These are phyloP conservation scores for Diutina ranongensis DNA, from an alignment of 1,139 yeast species.

Conservation along the genomic window DNA sequence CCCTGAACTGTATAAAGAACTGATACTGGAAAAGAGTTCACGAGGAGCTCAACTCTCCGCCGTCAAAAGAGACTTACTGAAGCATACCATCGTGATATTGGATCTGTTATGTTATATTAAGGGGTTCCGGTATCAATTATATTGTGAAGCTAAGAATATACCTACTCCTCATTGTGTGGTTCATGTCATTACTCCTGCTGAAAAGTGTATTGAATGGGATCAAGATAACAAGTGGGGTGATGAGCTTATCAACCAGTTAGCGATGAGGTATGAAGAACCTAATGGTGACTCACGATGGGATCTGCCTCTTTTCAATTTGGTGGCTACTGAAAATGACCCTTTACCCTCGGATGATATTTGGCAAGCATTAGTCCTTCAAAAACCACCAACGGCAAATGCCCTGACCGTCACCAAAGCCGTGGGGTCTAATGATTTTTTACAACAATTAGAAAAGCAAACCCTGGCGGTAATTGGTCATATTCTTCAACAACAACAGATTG, in stretches of 20 bases:
- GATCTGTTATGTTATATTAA: slow-evolving; percentile 87
- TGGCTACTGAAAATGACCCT: slow-evolving; percentile 41
- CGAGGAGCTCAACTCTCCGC: slow-evolving; percentile 84
- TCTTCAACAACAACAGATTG: slow-evolving; percentile 44
- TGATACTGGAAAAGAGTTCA: slow-evolving; percentile 65
- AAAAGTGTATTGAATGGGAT: slow-evolving; percentile 57
- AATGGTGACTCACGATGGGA: slow-evolving; percentile 85
- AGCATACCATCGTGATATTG: slow-evolving; percentile 62
- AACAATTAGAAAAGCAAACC: slow-evolving; percentile 67
- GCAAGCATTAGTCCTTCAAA: slow-evolving; percentile 52
- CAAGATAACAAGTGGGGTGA: slow-evolving; percentile 55
- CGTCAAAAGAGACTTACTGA: slow-evolving; percentile 67
- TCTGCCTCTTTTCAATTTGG: slow-evolving; percentile 71
- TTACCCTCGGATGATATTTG: slow-evolving; percentile 62
- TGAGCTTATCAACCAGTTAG: slow-evolving; percentile 53
- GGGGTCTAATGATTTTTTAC: slow-evolving; percentile 60
- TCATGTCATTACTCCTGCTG: slow-evolving; percentile 62
- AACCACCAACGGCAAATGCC: slow-evolving; percentile 63
- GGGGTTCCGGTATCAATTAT: slow-evolving; percentile 89
- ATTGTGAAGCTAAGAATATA: slow-evolving; percentile 82
- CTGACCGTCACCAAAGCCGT: slow-evolving; percentile 70
- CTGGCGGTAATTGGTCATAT: slow-evolving; percentile 48
- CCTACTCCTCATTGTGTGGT: slow-evolving; percentile 77
- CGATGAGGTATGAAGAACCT: slow-evolving; percentile 91
- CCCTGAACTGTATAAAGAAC: slow-evolving; percentile 56